A percentile compares a stretch with the other conserved stretches of the same genome.
Evolutionary conservation across 208 protist genomes (phyloP).

Genomic region (Acanthamoeba culbertsoni): DNA sequence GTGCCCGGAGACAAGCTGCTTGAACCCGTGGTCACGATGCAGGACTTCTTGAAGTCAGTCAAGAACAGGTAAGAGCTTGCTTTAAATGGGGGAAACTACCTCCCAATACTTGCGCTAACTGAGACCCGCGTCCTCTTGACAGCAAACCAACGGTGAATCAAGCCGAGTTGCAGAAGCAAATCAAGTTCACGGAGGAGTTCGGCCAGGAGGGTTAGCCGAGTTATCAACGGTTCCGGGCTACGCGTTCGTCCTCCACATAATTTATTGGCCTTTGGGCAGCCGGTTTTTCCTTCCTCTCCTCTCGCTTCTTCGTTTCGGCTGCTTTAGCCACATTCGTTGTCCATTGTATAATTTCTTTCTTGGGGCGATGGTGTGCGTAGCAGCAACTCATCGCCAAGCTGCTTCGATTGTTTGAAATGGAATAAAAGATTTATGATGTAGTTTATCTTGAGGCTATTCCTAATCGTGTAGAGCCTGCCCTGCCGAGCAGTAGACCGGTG

Average conservation of each 20-base stretch:
- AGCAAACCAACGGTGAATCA: constrained; percentile 90
- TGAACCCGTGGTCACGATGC: constrained; percentile 86
- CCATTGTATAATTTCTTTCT: not conserved
- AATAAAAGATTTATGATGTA: no score
- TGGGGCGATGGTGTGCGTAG: no score
- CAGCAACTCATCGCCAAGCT: no score
- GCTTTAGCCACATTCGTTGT: not conserved
- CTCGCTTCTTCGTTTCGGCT: not conserved
- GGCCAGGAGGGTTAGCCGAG: constrained; percentile 77
- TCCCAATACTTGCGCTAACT: constrained; percentile 90
- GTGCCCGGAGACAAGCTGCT: constrained; percentile 89
- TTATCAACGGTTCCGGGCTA: not conserved
- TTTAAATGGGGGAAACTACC: no score
- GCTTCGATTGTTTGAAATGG: no score
- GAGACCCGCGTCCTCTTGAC: constrained; percentile 80
- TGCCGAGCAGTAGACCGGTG: not conserved
- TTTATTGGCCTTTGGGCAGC: not conserved
- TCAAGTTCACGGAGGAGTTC: constrained; percentile 95
- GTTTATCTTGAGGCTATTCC: not conserved
- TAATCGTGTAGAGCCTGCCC: not conserved
- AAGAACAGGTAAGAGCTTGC: not conserved
- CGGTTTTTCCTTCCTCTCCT: no score
- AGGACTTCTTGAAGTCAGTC: constrained; percentile 18
- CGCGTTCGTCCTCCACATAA: not conserved
- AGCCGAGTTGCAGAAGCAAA: constrained; percentile 90